Base-by-base conservation (phyloP, 164 flowering plant genomes). In the Tetracentron sinense region DNA sequence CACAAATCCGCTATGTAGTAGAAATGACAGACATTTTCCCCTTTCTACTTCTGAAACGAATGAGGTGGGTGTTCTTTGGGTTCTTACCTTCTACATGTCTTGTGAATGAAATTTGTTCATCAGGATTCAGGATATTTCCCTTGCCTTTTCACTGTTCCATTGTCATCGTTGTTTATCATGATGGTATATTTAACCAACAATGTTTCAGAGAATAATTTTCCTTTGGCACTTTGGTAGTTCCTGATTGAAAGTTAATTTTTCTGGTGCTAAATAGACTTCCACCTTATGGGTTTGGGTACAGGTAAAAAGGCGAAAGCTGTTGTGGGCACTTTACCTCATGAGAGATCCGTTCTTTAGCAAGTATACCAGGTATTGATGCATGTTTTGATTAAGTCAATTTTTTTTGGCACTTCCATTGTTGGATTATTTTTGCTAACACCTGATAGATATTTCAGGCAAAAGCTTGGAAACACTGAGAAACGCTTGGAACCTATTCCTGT, bases 291-390 rank as follows among this genome's bases (percentile, higher is more conserved):
- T 52, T 56, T 74, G 62, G n/a, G 48, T 74, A 48, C 77, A 94
- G 99, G 48, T 89, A 4, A 88, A 66, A 69, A 85, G 99, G 68
- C 72, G 99, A 74, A 91, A 86, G 79, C 53, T 94, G 58, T 66
- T 92, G 57, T 89, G 87, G 95, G 97, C 90, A 50, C 82, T 91
- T 65, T 94, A 94, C 75, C 77, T 94, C 60, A 88, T 94, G 99
- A 81, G 99, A 78, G 99, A 94, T 81, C 99, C 99, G 47, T 94
- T 91, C 75, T 94, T 91, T 63, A 66, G 78, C 82, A 85, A 81
- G 65, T 81, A 94, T 60, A 88, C 94, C 42, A 75, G 96, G 99
- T 94, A 79, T 15, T 48, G 25, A n/a, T 20, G 0, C 42, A 12
- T 60, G 28, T 17, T 49, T 26, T 57, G 8, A 26, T 44, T 5